Percentiles rank a stretch among this genome's conserved stretches.
These are phyloP conservation scores for Metschnikowia chrysomelidarum DNA, from an alignment of 805 yeast species.

Conservation along the genomic window DNA sequence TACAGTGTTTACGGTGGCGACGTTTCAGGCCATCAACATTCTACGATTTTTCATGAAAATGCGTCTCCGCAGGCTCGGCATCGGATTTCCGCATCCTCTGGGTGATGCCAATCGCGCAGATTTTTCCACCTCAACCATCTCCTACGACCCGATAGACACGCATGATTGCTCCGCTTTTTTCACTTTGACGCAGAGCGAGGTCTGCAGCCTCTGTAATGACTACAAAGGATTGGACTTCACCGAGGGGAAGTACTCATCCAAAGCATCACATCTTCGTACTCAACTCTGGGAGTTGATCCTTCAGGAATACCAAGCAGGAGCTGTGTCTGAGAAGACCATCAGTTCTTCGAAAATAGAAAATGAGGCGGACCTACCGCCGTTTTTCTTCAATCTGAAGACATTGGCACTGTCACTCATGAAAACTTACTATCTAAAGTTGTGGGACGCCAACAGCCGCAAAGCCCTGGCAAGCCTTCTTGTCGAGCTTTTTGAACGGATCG, in stretches of 20 bases:
- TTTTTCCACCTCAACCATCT: conserved; percentile 3
- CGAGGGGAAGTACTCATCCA: conserved; percentile 16
- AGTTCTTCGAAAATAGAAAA: not conserved
- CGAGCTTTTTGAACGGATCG: conserved; percentile 11
- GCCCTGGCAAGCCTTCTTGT: too few relatives aligned
- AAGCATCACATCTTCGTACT: conserved; percentile 28
- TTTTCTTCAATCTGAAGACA: too few relatives aligned
- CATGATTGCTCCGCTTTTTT: conserved; percentile 9
- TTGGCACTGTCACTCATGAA: too few relatives aligned
- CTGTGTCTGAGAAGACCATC: not conserved
- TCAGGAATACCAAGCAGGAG: conserved; percentile 17
- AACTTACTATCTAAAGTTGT: too few relatives aligned
- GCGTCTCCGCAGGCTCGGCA: conserved; percentile 4
- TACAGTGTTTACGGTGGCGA: conserved; percentile 10
- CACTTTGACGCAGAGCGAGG: conserved; percentile 25
- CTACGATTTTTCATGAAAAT: conserved; percentile 16
- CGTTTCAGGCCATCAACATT: conserved; percentile 17
- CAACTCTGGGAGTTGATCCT: conserved; percentile 32
- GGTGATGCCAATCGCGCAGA: conserved; percentile 10
- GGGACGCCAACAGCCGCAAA: too few relatives aligned
- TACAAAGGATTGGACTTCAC: conserved; percentile 25
- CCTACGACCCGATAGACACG: conserved; percentile 1
- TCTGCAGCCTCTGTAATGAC: conserved; percentile 5
- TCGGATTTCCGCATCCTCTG: not conserved
- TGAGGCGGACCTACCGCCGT: too few relatives aligned